Evolutionary conservation across 768 basidiomycete species (phyloP).

Genomic region (Rhizopogon vesiculosus): DNA sequence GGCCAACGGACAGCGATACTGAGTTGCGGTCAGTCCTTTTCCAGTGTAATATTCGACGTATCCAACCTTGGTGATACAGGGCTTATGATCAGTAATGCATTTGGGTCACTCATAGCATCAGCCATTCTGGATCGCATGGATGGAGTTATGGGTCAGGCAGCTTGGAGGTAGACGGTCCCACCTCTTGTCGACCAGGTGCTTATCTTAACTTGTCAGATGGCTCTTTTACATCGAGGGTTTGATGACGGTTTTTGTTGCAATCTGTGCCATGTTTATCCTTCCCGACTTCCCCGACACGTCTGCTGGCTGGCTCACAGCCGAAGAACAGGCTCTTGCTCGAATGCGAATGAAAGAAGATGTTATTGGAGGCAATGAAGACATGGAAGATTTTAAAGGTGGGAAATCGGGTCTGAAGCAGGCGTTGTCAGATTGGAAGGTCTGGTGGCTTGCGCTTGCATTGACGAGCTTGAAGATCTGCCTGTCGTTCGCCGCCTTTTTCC

Average conservation of each 20-base stretch:
- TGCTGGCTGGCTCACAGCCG: constrained; percentile 50
- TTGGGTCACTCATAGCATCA: constrained; percentile 75
- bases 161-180: constrained; percentile 54
- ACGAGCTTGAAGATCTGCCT: constrained; percentile 53
- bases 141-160: constrained; percentile 58
- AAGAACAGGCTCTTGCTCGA: constrained; percentile 53
- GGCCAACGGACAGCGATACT: constrained; percentile 65
- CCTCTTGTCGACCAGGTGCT: neutral
- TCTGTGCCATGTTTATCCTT: constrained; percentile 56
- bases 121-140: constrained; percentile 72
- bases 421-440: constrained; percentile 76
- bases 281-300: constrained; percentile 70
- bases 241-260: constrained; percentile 45
- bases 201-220: constrained; percentile 43
- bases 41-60: neutral
- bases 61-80: constrained; percentile 18
- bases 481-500: constrained; percentile 79
- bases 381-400: constrained; percentile 26
- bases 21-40: constrained; percentile 38
- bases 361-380: constrained; percentile 46
- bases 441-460: constrained; percentile 69
- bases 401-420: constrained; percentile 52
- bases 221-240: constrained; percentile 67
- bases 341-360: constrained; percentile 62
- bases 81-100: constrained; percentile 74